Evolutionary conservation across 305 asterid species (phyloP), one percentile per base, ranked within the genome.

Genomic region (Rubia balearica): DNA sequence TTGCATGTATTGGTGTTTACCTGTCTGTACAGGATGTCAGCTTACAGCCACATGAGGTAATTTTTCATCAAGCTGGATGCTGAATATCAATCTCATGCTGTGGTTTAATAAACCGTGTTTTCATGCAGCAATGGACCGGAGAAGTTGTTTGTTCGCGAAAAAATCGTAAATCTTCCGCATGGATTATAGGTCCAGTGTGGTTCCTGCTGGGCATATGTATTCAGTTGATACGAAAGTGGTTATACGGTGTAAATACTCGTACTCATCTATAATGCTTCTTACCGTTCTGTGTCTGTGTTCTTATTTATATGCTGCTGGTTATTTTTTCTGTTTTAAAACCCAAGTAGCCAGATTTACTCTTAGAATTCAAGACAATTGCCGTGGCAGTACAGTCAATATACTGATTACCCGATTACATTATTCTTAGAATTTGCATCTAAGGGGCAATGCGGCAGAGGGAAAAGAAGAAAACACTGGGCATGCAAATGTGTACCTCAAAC

Each of bases 11-110:
- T 94, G 85, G 99, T 94, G 57, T 94, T 94, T 84, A 89, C 97
- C 73, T 91, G 98, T 84, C 88, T 94, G 71, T 94, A 94, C 83
- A 82, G 99, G 78, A 94, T 94, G 99, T 91, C 98, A 38, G 95
- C 99, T 73, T 80, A 87, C 71, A 94, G 98, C 88, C 83, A 91
- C 85, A 91, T 90, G 77, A 87, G 99, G 99, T 94, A 67, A 41
- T 53, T 57, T 3, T 33, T n/a, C 19, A 68, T 61, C 55, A 11
- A 55, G 4, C 40, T 38, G 36, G 17, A n/a, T 68, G 67, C 45
- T 60, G 68, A 7, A 30, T 45, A 13, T 68, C 21, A 22, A 24
- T 73, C 13, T 68, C 8, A 62, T 11, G 33, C 19, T 45, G 22
- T 74, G 60, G 56, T 71, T 69, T 41, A 40, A 64, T 64, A 22